phyloP scores from a whole-genome alignment of 2,329 filamentous ascomycete species.

The Drechslera avenae region DNA sequence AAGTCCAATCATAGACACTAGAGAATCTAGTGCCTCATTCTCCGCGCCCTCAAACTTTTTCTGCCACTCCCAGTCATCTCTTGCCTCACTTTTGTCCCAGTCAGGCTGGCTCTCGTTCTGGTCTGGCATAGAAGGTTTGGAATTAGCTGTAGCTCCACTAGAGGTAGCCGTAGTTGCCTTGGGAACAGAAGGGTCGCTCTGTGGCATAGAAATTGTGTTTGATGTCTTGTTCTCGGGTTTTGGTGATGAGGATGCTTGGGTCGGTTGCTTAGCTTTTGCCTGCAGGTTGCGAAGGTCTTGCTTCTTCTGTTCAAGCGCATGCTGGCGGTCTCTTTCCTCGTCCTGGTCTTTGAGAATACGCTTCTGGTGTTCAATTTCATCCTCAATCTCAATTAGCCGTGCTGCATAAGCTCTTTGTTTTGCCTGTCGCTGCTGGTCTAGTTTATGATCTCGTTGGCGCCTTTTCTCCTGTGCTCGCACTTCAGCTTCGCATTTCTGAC shows the following conservation, averaged over 20 bases:
- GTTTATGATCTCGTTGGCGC: constrained; percentile 54
- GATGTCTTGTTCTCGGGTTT: not conserved
- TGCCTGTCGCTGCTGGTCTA: constrained; percentile 57
- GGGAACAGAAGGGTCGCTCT: not conserved
- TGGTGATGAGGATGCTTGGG: not conserved
- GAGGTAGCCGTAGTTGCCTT: not conserved
- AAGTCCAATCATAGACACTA: constrained; percentile 73
- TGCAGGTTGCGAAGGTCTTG: constrained; percentile 54
- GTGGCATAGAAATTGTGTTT: not conserved
- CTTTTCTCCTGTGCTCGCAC: constrained; percentile 53
- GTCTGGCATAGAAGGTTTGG: not conserved
- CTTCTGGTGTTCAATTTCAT: constrained; percentile 59
- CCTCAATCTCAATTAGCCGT: constrained; percentile 57
- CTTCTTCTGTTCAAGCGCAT: constrained; percentile 54
- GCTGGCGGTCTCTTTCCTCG: constrained; percentile 54
- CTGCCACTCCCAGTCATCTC: constrained; percentile 65
- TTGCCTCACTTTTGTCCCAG: constrained; percentile 34
- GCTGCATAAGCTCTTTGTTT: constrained; percentile 54
- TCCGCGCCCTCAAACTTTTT: constrained; percentile 59
- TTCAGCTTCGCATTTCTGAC: constrained; percentile 60
- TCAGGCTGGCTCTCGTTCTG: not conserved
- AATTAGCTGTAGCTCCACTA: not conserved
- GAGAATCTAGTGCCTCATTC: constrained; percentile 62
- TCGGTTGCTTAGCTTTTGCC: constrained; percentile 9
- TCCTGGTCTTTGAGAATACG: constrained; percentile 51